phyloP scores from a whole-genome alignment of 2,329 filamentous ascomycete species.

The Aureobasidium sp. region DNA sequence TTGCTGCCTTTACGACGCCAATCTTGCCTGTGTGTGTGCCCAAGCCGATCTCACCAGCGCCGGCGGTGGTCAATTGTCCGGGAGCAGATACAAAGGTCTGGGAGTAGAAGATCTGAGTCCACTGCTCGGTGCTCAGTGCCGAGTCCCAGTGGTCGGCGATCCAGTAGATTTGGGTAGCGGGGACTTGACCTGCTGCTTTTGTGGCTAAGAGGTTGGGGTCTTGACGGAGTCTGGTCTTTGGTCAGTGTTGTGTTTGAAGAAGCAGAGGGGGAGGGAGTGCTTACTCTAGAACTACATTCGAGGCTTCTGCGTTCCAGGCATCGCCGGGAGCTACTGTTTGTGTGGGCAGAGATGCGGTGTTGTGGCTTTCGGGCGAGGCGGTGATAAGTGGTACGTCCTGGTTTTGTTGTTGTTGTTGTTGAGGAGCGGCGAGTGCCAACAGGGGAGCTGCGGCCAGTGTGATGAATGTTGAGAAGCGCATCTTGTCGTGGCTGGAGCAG shows the following conservation, averaged over 20 bases:
- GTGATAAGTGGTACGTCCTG: not conserved
- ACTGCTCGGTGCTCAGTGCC: constrained; percentile 16
- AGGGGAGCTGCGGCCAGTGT: constrained; percentile 1
- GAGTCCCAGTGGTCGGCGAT: constrained; percentile 12
- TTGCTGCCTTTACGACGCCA: constrained; percentile 2
- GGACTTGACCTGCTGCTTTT: constrained; percentile 1
- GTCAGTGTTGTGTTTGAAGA: not conserved
- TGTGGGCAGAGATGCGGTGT: not conserved
- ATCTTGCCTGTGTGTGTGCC: constrained; percentile 19
- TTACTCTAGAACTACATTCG: not conserved
- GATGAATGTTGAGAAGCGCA: constrained; percentile 3
- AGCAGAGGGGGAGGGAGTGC: not conserved
- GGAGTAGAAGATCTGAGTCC: constrained; percentile 22
- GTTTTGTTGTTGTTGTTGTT: constrained; percentile 1
- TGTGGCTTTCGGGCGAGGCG: not conserved
- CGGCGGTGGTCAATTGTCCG: constrained; percentile 22
- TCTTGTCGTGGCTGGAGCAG: not conserved
- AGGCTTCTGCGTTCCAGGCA: not conserved
- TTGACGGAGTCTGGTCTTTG: not conserved
- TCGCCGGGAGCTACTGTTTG: not conserved
- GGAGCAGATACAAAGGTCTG: constrained; percentile 25
- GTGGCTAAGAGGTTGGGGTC: not conserved
- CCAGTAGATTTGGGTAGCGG: constrained; percentile 2
- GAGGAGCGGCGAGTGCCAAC: not conserved
- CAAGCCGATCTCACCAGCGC: constrained; percentile 22